Evolutionary conservation across 768 basidiomycete species (phyloP).

Genomic region (Tremella fuciformis): DNA sequence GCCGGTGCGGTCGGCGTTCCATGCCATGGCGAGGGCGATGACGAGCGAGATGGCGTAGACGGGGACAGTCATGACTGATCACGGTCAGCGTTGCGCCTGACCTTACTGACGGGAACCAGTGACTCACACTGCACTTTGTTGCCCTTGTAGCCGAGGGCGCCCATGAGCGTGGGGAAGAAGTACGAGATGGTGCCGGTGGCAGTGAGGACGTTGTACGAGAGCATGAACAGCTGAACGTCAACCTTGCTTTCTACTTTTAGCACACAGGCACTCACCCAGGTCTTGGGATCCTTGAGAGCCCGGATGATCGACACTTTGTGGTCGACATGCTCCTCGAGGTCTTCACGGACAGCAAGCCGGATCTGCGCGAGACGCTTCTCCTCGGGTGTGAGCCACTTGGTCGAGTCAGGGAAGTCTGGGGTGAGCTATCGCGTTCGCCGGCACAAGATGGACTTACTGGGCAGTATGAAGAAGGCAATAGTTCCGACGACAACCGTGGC

Average conservation of each 20-base stretch:
- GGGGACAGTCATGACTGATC: slow-evolving; percentile 48
- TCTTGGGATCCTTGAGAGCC: slow-evolving; percentile 46
- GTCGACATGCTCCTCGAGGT: slow-evolving; percentile 25
- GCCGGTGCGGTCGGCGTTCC: slow-evolving; percentile 40
- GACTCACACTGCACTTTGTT: slow-evolving; percentile 40
- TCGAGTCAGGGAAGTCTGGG: slow-evolving; percentile 46
- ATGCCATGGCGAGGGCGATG: slow-evolving; percentile 36
- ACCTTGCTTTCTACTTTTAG: not conserved
- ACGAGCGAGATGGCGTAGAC: slow-evolving; percentile 46
- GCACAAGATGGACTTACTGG: slow-evolving; percentile 18
- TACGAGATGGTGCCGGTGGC: slow-evolving; percentile 48
- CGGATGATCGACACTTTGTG: slow-evolving; percentile 43
- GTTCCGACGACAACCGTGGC: slow-evolving; percentile 37
- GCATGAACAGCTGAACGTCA: slow-evolving; percentile 30
- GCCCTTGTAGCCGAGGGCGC: slow-evolving; percentile 41
- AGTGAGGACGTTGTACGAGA: slow-evolving; percentile 42
- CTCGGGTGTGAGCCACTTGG: slow-evolving; percentile 38
- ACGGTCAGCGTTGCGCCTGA: not conserved
- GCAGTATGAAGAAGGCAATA: slow-evolving; percentile 43
- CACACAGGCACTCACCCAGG: slow-evolving; percentile 29
- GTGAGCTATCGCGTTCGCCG: no score
- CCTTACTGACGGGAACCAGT: no score
- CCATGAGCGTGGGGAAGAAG: slow-evolving; percentile 51
- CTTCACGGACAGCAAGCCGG: slow-evolving; percentile 23
- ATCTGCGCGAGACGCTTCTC: slow-evolving; percentile 38